phyloP scores from a whole-genome alignment of 1,284 basidiomycete species.

The Acaromyces ingoldii region DNA sequence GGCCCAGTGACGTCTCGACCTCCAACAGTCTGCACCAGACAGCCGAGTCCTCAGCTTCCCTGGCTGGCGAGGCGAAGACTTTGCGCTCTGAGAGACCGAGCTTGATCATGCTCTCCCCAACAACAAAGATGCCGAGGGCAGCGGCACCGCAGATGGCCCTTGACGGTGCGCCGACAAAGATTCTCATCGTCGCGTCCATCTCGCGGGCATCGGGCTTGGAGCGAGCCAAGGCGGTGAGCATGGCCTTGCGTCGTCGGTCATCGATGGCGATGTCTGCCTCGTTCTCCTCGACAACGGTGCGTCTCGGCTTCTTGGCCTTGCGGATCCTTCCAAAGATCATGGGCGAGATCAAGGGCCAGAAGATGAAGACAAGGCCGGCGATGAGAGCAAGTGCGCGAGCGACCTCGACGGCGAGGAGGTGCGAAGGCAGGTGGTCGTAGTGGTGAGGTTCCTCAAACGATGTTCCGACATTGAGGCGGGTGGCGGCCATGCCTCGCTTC shows the following conservation, averaged over 20 bases:
- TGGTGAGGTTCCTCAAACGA: constrained; percentile 18
- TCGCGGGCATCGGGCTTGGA: constrained; percentile 12
- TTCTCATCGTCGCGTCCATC: constrained; percentile 12
- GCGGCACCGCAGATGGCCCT: not conserved
- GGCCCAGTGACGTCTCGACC: constrained; percentile 29
- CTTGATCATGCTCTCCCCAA: not conserved
- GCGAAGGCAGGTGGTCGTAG: constrained; percentile 33
- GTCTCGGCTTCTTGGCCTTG: not conserved
- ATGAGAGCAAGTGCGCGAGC: constrained; percentile 27
- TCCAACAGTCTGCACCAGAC: constrained; percentile 23
- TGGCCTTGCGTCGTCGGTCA: constrained; percentile 10
- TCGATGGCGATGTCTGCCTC: constrained; percentile 8
- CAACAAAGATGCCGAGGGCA: not conserved
- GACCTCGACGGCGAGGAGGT: constrained; percentile 33
- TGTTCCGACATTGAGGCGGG: constrained; percentile 14
- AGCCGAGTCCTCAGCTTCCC: constrained; percentile 14
- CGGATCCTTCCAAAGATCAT: constrained; percentile 5
- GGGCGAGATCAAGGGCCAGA: constrained; percentile 24
- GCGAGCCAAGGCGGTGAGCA: constrained; percentile 10
- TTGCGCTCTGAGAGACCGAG: not conserved
- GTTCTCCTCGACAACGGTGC: constrained; percentile 2
- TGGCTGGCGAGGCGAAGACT: no score
- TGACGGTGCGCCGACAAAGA: constrained; percentile 13
- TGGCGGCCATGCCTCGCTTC: constrained; percentile 28
- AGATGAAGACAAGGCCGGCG: constrained; percentile 23